A percentile compares a stretch with the other conserved stretches of the same genome.
phyloP scores from a whole-genome alignment of 768 basidiomycete species.

The Pholiota microspora region DNA sequence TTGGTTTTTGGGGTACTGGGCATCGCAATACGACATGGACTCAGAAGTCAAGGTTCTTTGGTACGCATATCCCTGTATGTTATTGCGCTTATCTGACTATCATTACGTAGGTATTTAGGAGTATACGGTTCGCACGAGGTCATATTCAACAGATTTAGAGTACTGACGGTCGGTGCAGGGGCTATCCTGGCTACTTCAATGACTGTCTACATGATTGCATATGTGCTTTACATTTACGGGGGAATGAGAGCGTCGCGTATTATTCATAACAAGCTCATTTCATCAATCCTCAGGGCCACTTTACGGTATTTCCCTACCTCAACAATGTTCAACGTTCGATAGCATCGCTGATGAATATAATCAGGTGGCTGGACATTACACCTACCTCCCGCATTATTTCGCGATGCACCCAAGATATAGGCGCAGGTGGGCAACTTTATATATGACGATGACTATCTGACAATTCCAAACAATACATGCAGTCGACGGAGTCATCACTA shows the following conservation, averaged over 20 bases:
- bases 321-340: too few species aligned
- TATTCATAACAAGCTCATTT: constrained; percentile 51
- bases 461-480: constrained; percentile 6
- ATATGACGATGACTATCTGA: background rate
- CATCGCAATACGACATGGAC: constrained; percentile 35
- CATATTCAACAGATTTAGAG: background rate
- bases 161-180: background rate
- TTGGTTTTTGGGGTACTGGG: constrained; percentile 48
- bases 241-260: constrained; percentile 47
- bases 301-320: constrained; percentile 36
- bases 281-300: constrained; percentile 56
- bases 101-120: background rate
- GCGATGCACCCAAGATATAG: constrained; percentile 63
- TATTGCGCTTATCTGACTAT: background rate
- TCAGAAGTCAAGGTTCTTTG: constrained; percentile 28
- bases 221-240: constrained; percentile 42
- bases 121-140: background rate
- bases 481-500: constrained; percentile 46
- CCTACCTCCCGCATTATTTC: constrained; percentile 52
- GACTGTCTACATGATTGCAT: constrained; percentile 32
- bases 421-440: constrained; percentile 26
- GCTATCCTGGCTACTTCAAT: constrained; percentile 8
- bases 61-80: background rate
- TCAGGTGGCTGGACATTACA: constrained; percentile 44
- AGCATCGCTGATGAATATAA: background rate